A percentile compares a stretch with the other conserved stretches of the same genome.
phyloP scores from a whole-genome alignment of 177 flowering plant genomes.

The Vitis hybrid region DNA sequence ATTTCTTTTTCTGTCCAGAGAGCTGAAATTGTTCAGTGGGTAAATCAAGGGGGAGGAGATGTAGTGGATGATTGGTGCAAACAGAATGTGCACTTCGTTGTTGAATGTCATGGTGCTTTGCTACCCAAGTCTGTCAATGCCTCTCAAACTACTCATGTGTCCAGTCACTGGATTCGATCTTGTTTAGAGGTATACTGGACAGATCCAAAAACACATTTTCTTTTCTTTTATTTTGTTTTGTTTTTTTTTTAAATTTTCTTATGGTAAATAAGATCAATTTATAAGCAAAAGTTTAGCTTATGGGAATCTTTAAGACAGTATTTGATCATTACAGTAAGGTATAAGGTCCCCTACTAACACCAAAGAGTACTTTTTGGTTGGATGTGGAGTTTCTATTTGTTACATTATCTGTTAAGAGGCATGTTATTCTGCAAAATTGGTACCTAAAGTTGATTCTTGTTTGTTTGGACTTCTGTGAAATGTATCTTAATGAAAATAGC shows the following conservation, averaged over 20 bases:
- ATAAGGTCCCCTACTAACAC: background rate
- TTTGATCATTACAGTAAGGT: no score
- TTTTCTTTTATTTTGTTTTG: background rate
- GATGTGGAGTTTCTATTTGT: background rate
- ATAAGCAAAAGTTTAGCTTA: no score
- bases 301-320: no score
- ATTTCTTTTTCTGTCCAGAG: conserved; percentile 43
- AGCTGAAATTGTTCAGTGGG: conserved; percentile 83
- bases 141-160: conserved; percentile 45
- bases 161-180: conserved; percentile 85
- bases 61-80: conserved; percentile 39
- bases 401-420: background rate
- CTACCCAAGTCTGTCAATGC: conserved; percentile 16
- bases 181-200: conserved; percentile 69
- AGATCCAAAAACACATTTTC: background rate
- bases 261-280: background rate
- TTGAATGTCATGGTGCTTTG: conserved; percentile 74
- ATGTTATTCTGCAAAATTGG: background rate
- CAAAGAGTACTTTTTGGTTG: background rate
- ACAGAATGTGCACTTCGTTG: conserved; percentile 53
- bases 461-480: background rate
- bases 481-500: conserved; percentile 9
- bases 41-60: conserved; percentile 79
- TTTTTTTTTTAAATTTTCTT: background rate
- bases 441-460: background rate